phyloP scores from a whole-genome alignment of 371 early-diverging fungal genomes.

The Amoeboaphelidium protococcarum region DNA sequence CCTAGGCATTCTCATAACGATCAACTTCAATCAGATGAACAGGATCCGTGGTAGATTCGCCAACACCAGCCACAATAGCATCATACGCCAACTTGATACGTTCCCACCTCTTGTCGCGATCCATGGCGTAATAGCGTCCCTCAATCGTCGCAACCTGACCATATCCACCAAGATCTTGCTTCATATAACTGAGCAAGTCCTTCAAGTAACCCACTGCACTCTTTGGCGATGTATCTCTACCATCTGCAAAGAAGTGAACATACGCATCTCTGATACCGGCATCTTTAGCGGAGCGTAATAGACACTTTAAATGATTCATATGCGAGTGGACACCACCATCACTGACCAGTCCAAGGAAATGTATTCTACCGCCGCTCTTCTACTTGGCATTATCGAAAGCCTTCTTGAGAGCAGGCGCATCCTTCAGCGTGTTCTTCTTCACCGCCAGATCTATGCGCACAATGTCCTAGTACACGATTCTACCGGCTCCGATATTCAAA shows the following conservation, averaged over 20 bases:
- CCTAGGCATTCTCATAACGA: slow-evolving; percentile 26
- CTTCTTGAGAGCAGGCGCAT: slow-evolving; percentile 39
- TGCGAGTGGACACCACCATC: slow-evolving; percentile 99
- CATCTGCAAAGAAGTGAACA: slow-evolving; percentile 96
- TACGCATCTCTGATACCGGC: slow-evolving; percentile 57
- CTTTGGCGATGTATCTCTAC: slow-evolving; percentile 90
- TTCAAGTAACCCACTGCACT: slow-evolving; percentile 39
- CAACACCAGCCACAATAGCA: slow-evolving; percentile 47
- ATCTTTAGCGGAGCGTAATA: slow-evolving; percentile 58
- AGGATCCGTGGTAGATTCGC: slow-evolving; percentile 18
- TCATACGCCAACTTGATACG: slow-evolving; percentile 80
- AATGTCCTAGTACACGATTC: slow-evolving; percentile 95
- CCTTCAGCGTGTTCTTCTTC: slow-evolving; percentile 36
- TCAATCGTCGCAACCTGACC: slow-evolving; percentile 74
- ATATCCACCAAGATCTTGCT: slow-evolving; percentile 25
- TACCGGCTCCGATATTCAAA: slow-evolving; percentile 97
- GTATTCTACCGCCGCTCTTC: slow-evolving; percentile 55
- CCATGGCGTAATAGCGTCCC: slow-evolving; percentile 99
- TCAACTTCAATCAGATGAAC: slow-evolving; percentile 18
- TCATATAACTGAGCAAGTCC: slow-evolving; percentile 34
- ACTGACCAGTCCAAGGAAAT: slow-evolving; percentile 88
- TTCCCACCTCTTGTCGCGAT: slow-evolving; percentile 98
- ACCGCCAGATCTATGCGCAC: slow-evolving; percentile 81
- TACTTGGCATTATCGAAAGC: slow-evolving; percentile 57
- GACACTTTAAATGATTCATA: slow-evolving; percentile 64